Base-by-base conservation (phyloP, 768 basidiomycete genomes). In the Mycena alexandri region DNA sequence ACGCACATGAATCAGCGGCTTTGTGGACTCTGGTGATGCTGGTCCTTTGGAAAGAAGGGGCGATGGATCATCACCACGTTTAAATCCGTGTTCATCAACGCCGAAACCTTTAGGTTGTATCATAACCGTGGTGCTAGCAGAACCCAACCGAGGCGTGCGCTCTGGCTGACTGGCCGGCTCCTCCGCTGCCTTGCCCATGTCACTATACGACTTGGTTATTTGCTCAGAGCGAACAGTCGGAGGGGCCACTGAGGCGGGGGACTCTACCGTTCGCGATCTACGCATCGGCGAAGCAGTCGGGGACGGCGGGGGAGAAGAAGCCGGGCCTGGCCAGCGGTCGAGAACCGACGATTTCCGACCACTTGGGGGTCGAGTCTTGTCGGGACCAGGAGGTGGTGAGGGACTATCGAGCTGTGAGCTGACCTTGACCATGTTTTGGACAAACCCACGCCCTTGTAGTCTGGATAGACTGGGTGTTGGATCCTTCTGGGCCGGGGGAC, bases 1-100 rank as follows among this genome's bases (percentile, higher is more conserved):
- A 93, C 93, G 91, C 88, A 94, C 93, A 89, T 94, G 93, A 80
- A 87, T 89, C 83, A 93, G 79, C 72, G 92, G 89, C 77, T 88
- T 89, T 70, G 87, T 85, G 68, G 87, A 81, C 46, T 81, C 74
- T 66, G 85, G 83, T 66, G 83, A 73, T 64, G 78, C 76, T 62
- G 79, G 68, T 67, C 21, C 53, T 47, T 61, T 63, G 47, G 77
- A 66, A 55, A 66, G 68, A 61, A 48, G 68, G 57, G 70, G 75
- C 62, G 67, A 70, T 59, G 72, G 68, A 65, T 71, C 71, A 57
- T 71, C 73, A 67, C 75, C 68, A 17, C 74, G 79, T 74, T 82
- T 82, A 47, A 83, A 79, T 56, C 83, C 87, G 46, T 86, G 79
- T 75, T 88, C 87, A 63, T 86, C 86, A 22, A 84, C 82, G 63